These are phyloP conservation scores for Geranium incanum DNA, from an alignment of 441 rosid species.

Conservation along the genomic window DNA sequence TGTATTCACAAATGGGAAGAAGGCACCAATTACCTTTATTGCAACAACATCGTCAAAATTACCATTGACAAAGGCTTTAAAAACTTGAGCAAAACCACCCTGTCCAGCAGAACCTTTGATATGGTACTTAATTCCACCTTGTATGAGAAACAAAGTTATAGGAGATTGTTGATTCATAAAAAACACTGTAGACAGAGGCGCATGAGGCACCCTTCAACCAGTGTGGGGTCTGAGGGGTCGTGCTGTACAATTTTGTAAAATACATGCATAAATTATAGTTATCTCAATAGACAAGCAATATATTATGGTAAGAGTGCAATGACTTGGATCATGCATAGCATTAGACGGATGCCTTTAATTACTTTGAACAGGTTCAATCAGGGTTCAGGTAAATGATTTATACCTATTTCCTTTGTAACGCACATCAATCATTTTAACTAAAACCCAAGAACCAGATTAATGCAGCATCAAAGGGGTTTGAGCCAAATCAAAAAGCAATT, in stretches of 20 bases:
- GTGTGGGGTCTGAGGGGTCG: not conserved
- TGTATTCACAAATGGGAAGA: not conserved
- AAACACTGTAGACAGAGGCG: not conserved
- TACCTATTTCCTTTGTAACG: no score
- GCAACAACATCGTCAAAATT: slow-evolving; percentile 79
- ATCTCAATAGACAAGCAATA: not conserved
- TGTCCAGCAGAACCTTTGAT: slow-evolving; percentile 90
- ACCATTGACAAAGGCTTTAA: slow-evolving; percentile 54
- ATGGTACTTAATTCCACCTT: slow-evolving; percentile 83
- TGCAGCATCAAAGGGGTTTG: no score
- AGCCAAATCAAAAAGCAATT: no score
- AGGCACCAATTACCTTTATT: slow-evolving; percentile 47
- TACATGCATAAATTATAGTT: not conserved
- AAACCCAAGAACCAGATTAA: no score
- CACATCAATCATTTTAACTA: no score
- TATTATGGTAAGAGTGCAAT: not conserved
- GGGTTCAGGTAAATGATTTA: no score
- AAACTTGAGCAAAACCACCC: slow-evolving; percentile 88
- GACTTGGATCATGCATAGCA: not conserved
- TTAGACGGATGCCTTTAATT: not conserved
- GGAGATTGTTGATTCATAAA: not conserved
- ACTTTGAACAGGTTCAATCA: no score
- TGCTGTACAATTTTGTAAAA: not conserved
- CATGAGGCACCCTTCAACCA: not conserved
- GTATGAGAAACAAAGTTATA: slow-evolving; percentile 16